Conservation (phyloP, 2,329 filamentous ascomycete genomes). For the Scedosporium aurantiacum region DNA sequence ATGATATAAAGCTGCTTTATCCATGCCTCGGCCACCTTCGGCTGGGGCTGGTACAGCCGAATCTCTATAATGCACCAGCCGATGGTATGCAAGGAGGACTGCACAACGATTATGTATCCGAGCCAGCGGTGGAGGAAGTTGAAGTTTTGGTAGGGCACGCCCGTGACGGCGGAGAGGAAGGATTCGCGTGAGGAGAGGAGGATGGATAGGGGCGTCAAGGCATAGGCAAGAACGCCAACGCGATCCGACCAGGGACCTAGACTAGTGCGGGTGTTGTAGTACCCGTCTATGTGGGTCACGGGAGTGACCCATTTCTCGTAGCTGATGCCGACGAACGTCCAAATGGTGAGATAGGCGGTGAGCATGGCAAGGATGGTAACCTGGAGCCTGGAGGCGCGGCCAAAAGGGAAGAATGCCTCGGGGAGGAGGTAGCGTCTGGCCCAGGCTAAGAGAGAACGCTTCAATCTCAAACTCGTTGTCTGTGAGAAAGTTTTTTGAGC, state of each 20-base stretch:
- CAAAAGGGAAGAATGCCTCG: slow-evolving; percentile 48
- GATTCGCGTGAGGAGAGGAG: slow-evolving; percentile 59
- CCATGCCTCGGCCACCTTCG: slow-evolving; percentile 42
- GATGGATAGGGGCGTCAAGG: slow-evolving; percentile 59
- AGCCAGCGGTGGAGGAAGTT: slow-evolving; percentile 70
- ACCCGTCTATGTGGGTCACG: slow-evolving; percentile 39
- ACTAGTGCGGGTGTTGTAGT: slow-evolving; percentile 53
- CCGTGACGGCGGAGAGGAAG: slow-evolving; percentile 57
- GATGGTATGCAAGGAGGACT: slow-evolving; percentile 58
- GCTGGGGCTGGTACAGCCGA: slow-evolving; percentile 61
- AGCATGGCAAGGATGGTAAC: slow-evolving; percentile 49
- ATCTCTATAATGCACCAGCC: slow-evolving; percentile 59
- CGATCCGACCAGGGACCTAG: slow-evolving; percentile 60
- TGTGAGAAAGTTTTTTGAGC: slow-evolving; percentile 11
- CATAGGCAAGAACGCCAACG: slow-evolving; percentile 60
- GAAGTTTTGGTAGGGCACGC: slow-evolving; percentile 66
- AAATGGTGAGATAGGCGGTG: slow-evolving; percentile 52
- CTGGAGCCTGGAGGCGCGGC: slow-evolving; percentile 57
- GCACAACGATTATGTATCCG: slow-evolving; percentile 60
- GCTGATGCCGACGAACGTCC: slow-evolving; percentile 56
- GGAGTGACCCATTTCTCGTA: slow-evolving; percentile 63
- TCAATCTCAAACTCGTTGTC: slow-evolving; percentile 17
- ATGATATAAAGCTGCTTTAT: slow-evolving; percentile 57
- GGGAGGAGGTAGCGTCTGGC: slow-evolving; percentile 46
- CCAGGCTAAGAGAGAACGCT: slow-evolving; percentile 26